Percentiles rank a stretch among this genome's conserved stretches.
Conservation (phyloP, 2,329 filamentous ascomycete genomes). For the Xylariaceae sp. region DNA sequence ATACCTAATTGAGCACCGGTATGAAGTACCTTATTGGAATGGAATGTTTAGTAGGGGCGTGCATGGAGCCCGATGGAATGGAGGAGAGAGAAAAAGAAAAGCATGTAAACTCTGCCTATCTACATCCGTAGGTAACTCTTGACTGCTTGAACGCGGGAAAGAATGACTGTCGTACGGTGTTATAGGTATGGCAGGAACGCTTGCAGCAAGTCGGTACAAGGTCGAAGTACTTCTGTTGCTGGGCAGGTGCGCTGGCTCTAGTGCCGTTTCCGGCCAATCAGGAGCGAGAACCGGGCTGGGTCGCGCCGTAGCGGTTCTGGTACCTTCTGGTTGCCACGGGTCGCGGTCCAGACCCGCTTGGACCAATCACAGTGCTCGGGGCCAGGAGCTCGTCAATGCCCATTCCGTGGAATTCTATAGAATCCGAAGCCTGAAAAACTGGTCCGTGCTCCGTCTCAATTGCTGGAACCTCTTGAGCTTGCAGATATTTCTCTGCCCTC, state of each 20-base stretch:
- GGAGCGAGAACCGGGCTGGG: slow-evolving; percentile 13
- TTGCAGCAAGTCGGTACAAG: not conserved
- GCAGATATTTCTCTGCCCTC: slow-evolving; percentile 24
- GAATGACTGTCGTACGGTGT: no score
- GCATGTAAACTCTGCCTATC: no score
- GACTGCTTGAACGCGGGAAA: no score
- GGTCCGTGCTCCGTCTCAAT: slow-evolving; percentile 27
- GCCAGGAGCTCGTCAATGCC: slow-evolving; percentile 19
- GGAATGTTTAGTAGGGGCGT: no score
- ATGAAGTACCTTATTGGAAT: no score
- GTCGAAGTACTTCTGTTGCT: not conserved
- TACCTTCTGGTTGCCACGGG: slow-evolving; percentile 26
- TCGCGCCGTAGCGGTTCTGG: slow-evolving; percentile 18
- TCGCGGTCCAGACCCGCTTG: slow-evolving; percentile 2
- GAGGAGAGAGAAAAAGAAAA: no score
- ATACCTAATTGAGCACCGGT: no score
- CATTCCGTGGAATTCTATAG: slow-evolving; percentile 34
- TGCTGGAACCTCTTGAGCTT: slow-evolving; percentile 12
- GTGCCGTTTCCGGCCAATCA: slow-evolving; percentile 29
- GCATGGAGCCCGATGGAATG: no score
- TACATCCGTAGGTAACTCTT: no score
- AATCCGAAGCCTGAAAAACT: slow-evolving; percentile 26
- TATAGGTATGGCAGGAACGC: no score
- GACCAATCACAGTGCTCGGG: slow-evolving; percentile 24
- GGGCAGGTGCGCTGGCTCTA: slow-evolving; percentile 5